Evolutionary conservation across 1,284 basidiomycete genomes (phyloP).

Genomic region (Peniophora sp.): DNA sequence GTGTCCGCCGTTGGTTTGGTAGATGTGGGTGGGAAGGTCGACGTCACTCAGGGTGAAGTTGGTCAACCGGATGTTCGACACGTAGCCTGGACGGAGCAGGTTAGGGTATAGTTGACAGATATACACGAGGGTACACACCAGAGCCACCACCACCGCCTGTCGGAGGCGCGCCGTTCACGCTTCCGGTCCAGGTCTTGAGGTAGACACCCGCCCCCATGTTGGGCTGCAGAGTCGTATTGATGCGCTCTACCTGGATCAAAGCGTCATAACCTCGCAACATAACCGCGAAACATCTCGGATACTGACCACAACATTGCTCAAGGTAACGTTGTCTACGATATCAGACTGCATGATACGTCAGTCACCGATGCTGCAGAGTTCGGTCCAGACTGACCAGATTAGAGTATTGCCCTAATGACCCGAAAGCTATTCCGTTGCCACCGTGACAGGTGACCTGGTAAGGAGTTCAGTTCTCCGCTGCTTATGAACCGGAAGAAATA

Average conservation of each 20-base stretch:
- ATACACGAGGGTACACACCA: slow-evolving; percentile 21
- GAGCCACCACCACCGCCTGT: slow-evolving; percentile 56
- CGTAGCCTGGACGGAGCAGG: slow-evolving; percentile 29
- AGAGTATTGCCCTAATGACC: slow-evolving; percentile 54
- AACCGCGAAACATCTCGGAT: neutral
- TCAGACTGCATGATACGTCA: slow-evolving; percentile 30
- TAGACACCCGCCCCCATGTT: slow-evolving; percentile 52
- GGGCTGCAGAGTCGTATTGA: slow-evolving; percentile 40
- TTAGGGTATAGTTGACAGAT: neutral
- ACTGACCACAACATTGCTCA: slow-evolving; percentile 41
- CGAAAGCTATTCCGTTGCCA: slow-evolving; percentile 61
- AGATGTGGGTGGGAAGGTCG: slow-evolving; percentile 36
- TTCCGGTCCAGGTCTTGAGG: slow-evolving; percentile 58
- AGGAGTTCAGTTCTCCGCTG: too few species aligned
- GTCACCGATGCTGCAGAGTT: slow-evolving; percentile 1
- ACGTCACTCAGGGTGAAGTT: slow-evolving; percentile 42
- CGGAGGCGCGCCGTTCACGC: slow-evolving; percentile 47
- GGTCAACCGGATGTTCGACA: slow-evolving; percentile 39
- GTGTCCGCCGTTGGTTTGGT: slow-evolving; percentile 43
- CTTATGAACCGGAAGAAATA: too few species aligned
- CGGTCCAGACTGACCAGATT: slow-evolving; percentile 31
- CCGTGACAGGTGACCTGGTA: slow-evolving; percentile 42
- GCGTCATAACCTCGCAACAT: neutral
- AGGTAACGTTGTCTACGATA: slow-evolving; percentile 46
- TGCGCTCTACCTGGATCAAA: slow-evolving; percentile 31